These are phyloP conservation scores for Sinapis alba DNA, from an alignment of 441 rosid species.

Conservation along the genomic window DNA sequence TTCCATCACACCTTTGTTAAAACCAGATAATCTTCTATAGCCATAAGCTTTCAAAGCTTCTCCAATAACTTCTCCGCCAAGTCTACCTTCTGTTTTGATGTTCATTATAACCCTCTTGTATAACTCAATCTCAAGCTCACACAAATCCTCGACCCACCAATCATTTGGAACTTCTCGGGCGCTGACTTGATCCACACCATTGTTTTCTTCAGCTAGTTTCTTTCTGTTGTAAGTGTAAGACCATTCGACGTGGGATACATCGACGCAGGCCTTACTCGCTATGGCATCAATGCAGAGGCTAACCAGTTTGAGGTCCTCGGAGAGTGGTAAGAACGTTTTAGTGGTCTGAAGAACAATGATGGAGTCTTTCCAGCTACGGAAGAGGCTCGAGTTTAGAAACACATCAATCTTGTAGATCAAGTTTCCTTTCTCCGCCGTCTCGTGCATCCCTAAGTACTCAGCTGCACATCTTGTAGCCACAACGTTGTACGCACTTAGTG, in stretches of 20 bases:
- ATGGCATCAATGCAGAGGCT: conserved; percentile 68
- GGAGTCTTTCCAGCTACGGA: conserved; percentile 88
- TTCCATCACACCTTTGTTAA: conserved; percentile 51
- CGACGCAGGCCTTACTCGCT: conserved; percentile 64
- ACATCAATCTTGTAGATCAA: conserved; percentile 79
- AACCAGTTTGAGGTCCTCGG: conserved; percentile 66
- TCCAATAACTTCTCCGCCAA: conserved; percentile 62
- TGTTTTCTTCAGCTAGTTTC: conserved; percentile 71
- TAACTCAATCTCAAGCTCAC: conserved; percentile 71
- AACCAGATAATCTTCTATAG: conserved; percentile 67
- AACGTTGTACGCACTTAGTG: conserved; percentile 77
- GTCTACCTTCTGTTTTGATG: conserved; percentile 50
- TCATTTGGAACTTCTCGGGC: conserved; percentile 68
- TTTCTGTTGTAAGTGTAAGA: conserved; percentile 72
- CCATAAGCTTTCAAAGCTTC: conserved; percentile 86
- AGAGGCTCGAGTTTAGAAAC: conserved; percentile 71
- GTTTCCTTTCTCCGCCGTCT: conserved; percentile 75
- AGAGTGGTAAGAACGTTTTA: conserved; percentile 50
- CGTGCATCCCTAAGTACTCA: conserved; percentile 80
- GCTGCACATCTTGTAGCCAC: conserved; percentile 75
- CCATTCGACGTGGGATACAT: conserved; percentile 77
- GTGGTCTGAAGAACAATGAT: conserved; percentile 75
- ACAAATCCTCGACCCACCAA: conserved; percentile 93
- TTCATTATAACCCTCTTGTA: conserved; percentile 58
- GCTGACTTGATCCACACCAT: conserved; percentile 42